Evolutionary conservation across 1,139 yeast genomes (phyloP), one percentile per base, ranked within the genome.

Genomic region (Saccharomyces hybrid): DNA sequence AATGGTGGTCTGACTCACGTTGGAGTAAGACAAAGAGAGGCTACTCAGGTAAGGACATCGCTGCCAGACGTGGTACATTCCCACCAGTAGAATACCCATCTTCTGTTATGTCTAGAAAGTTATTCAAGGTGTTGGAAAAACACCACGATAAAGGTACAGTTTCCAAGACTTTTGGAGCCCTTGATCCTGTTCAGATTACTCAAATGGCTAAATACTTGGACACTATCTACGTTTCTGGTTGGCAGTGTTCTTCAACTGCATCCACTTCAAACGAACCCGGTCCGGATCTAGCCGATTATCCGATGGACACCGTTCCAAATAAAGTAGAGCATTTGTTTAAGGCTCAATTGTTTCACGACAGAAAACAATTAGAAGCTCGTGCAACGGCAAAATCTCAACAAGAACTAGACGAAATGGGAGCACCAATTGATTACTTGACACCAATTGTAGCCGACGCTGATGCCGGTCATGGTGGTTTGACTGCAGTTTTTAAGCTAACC

Each of bases 241-340:
- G 99, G 99, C 98, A 93, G 76, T 90, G 96, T 73, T 90, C 97
- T 52, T 89, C 97, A 34, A 91, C 97, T 52, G 97, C 98, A 55
- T 91, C 97, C 28, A 88, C 96, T 50, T 88, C 96, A 47, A 91
- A 93, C 72, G 98, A 91, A 75, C 98, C 98, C 50, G 88, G 96
- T 47, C 98, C 98, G 57, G 99, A 93, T 79, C 81, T 93, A 70
- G 99, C 98, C 57, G 99, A 93, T 74, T 93, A 93, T 75, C 98
- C 98, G 55, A 87, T 86, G 87, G 97, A 93, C 75, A 93, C 99
- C 47, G 99, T 93, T 58, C 99, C 99, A 69, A 91, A 91, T 79
- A 93, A 93, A 80, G 97, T 90, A 62, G 96, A 93, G 74, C 97
- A 93, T 72, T 79, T 93, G 69, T 93, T 95, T 84, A 90, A 88